These are phyloP conservation scores for Berberis vulgaris DNA, from an alignment of 164 flowering plant genomes.

Conservation along the genomic window DNA sequence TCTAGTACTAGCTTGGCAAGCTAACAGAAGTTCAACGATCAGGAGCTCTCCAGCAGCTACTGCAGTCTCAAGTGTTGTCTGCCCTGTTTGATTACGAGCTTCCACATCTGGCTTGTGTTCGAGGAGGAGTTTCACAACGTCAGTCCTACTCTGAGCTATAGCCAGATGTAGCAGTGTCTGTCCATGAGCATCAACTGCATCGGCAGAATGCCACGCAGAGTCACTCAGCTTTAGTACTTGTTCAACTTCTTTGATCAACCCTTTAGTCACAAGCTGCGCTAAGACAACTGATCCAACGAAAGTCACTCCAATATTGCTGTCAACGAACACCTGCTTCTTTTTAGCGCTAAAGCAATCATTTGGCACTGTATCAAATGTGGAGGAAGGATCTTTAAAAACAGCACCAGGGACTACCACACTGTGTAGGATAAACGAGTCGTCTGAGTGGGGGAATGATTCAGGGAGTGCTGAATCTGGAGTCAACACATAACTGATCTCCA, in stretches of 20 bases:
- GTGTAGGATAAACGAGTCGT: slow-evolving; percentile 53
- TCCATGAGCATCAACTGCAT: slow-evolving; percentile 44
- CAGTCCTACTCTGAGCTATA: slow-evolving; percentile 44
- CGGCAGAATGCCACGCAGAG: slow-evolving; percentile 35
- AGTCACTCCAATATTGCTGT: slow-evolving; percentile 50
- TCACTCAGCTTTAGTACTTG: slow-evolving; percentile 59
- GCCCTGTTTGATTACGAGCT: slow-evolving; percentile 35
- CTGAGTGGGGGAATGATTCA: slow-evolving; percentile 36
- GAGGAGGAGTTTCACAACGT: slow-evolving; percentile 54
- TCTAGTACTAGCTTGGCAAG: slow-evolving; percentile 37
- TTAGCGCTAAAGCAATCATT: slow-evolving; percentile 62
- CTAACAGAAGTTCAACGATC: slow-evolving; percentile 61
- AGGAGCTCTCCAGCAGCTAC: slow-evolving; percentile 43
- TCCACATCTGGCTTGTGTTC: slow-evolving; percentile 53
- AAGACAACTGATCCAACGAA: slow-evolving; percentile 55
- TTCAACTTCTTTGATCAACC: slow-evolving; percentile 49
- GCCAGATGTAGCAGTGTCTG: slow-evolving; percentile 60
- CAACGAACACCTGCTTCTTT: slow-evolving; percentile 65
- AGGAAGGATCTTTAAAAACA: slow-evolving; percentile 34
- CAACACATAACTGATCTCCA: slow-evolving; percentile 45
- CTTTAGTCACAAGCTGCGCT: slow-evolving; percentile 36
- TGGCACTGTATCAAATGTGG: slow-evolving; percentile 40
- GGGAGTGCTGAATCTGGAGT: slow-evolving; percentile 37
- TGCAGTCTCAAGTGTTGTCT: slow-evolving; percentile 56
- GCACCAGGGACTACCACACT: slow-evolving; percentile 81